These are phyloP conservation scores for Hypoxylon fuscum DNA, from an alignment of 495 filamentous ascomycete species.

Conservation along the genomic window DNA sequence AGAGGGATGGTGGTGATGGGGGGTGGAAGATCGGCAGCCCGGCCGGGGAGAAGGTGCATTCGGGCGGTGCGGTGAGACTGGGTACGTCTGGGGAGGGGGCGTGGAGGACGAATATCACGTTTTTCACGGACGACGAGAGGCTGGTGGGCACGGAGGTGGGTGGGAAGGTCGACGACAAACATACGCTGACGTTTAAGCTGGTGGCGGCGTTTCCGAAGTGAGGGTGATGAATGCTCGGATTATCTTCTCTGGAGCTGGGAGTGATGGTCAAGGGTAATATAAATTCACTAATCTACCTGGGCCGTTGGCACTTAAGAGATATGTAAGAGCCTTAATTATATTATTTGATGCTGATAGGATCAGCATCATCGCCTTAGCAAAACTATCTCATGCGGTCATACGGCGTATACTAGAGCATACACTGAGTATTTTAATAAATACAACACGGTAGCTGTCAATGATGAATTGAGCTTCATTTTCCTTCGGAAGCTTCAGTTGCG, in stretches of 20 bases:
- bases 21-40: slow-evolving; percentile 10
- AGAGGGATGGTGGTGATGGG: neutral
- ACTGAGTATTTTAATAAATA: too few species aligned
- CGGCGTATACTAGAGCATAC: too few species aligned
- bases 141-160: slow-evolving; percentile 24
- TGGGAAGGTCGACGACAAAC: slow-evolving; percentile 20
- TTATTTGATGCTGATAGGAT: too few species aligned
- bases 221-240: neutral
- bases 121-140: slow-evolving; percentile 28
- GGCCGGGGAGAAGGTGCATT: slow-evolving; percentile 12
- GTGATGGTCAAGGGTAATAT: too few species aligned
- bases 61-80: slow-evolving; percentile 2
- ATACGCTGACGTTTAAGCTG: slow-evolving; percentile 19
- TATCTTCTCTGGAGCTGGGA: too few species aligned
- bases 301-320: too few species aligned
- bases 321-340: too few species aligned
- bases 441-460: too few species aligned
- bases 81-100: neutral
- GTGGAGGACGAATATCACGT: slow-evolving; percentile 7
- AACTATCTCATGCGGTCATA: too few species aligned
- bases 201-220: slow-evolving; percentile 6
- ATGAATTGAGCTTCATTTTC: slow-evolving; percentile 23
- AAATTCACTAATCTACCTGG: too few species aligned
- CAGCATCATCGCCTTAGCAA: too few species aligned
- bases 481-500: slow-evolving; percentile 4